Evolutionary conservation across 1,284 basidiomycete species (phyloP), one percentile per base, ranked within the genome.

Genomic region (Rhodotorula mucilaginosa): DNA sequence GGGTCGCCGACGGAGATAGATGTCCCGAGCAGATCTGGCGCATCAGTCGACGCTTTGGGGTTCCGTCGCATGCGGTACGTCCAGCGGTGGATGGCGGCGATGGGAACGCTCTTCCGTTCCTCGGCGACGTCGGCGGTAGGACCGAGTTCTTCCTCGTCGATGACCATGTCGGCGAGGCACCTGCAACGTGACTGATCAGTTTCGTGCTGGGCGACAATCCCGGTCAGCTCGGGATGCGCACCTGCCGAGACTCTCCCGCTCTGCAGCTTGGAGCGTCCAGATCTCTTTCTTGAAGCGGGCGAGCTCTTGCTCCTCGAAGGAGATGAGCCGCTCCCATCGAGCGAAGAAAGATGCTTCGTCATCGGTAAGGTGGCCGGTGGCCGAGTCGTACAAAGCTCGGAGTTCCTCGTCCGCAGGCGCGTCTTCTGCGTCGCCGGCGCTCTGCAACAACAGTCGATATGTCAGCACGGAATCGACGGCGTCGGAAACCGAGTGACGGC

Each of bases 281-380:
- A 99, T 84, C 79, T 99, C 95, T 73, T 91, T 91, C 75, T 89
- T 88, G 81, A 92, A 91, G 21, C 90, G 86, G 18, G 89, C 82
- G 16, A 91, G 84, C 76, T 97, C 94, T 70, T 89, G 88, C 79
- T 99, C 97, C 80, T 99, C 97, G 26, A 95, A 82, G 1, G 90
- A 86, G 67, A 99, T 85, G 16, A 98, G 84, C 0, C 85, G 84
- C 79, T 99, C 95, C 97, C 97, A 99, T 73, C 88, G 86, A 76
- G 87, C 87, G 84, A 97, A 99, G 81, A 99, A 99, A 2, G 84
- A 85, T 1, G 84, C 81, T 71, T 97, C 92, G 0, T 80, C 52
- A 0, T 84, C 80, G 0, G 88, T 90, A 34, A 99, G 84, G 78
- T 97, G 93, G 0, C 86, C 85, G 0, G 92, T 96, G 80, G 92